Base-by-base conservation (phyloP, 2,329 filamentous ascomycete genomes). In the Cordyceps tenuipes region DNA sequence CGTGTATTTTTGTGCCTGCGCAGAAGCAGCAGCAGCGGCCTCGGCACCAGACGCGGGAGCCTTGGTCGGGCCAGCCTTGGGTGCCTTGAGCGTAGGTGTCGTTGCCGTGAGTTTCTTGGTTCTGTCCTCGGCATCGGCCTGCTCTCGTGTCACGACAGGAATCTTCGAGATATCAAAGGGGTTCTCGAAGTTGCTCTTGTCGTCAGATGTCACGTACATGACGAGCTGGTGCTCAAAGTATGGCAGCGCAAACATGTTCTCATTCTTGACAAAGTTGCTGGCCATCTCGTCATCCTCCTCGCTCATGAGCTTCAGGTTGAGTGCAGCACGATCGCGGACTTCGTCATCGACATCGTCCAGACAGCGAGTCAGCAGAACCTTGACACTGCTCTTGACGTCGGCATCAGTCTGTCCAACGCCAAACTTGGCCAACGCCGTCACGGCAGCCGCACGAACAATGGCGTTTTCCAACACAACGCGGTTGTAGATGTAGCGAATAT, bases 401-500 rank as follows among this genome's bases (percentile, higher is more conserved):
- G 90, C 87, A 69, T 97, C 94, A 76, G 95, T 92, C 75, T 97
- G 94, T 39, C 90, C 92, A 61, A 97, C 93, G 68, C 94, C 94
- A 70, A 99, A 99, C 75, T 97, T 99, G 68, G 93, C 91, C 63
- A 99, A 77, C 3, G 94, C 94, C 26, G 94, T 97, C 26, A 97
- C 95, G 57, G 94, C 94, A 10, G 94, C 92, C 53, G 94, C 94
- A 66, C 94, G 85, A 21, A 99, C 92, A 64, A 97, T 91, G 46
- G 94, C 91, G 71, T 99, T 99, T 76, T 99, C 94, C 57, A 99
- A 78, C 17, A 99, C 94, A 23, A 99, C 93, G 62, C 94, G 86
- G 78, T 99, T 99, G 80, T 99, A 99, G 71, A 99, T 99, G 75
- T 97, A 99, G 61, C 94, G 90, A 67, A 99, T 96, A 73, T 97